Evolutionary conservation across 2,329 filamentous ascomycete species (phyloP), one percentile per base, ranked within the genome.

Genomic region (Pyrenophora teres): DNA sequence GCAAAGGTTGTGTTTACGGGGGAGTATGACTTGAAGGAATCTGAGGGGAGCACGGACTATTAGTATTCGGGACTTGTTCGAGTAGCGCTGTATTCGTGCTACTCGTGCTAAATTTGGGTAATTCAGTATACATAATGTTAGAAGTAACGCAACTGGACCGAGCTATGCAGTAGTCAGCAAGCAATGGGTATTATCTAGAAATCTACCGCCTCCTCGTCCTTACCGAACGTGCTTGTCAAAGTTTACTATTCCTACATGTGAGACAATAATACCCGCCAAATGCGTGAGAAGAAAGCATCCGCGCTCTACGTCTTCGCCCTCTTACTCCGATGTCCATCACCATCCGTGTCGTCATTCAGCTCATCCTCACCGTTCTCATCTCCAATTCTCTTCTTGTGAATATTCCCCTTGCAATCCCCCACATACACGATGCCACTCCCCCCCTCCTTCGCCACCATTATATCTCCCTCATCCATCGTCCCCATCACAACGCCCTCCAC

Each of bases 401-500:
- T 9, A 16, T 13, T 21, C 6, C 40, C 30, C 9, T 40, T 40
- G 2, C n/a, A 13, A 1, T 40, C 27, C 7, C 8, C 18, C 50
- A n/a, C 15, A 30, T 16, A 27, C 13, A 18, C 1, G 1, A 33
- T 4, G 35, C 15, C 13, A 27, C 10, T 31, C 16, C 27, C 38
- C 44, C 25, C 12, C 32, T 21, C 35, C 8, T 13, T n/a, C 40
- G 33, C 30, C 16, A 41, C 4, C n/a, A 19, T 18, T n/a, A 13
- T 13, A 18, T 15, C 21, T 12, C 23, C 49, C 31, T 23, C 39
- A 2, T n/a, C 21, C 39, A 10, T n/a, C 6, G 19, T 41, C 1
- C 49, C 51, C 32, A 46, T 23, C 15, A 46, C 32, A 15, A 35
- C 45, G 18, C 51, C 37, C 8, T 62, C 15, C 4, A 58, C 38